Percentiles rank a stretch among this genome's conserved stretches.
Conservation (phyloP, 2,329 filamentous ascomycete species). For the Didymella segeticola region DNA sequence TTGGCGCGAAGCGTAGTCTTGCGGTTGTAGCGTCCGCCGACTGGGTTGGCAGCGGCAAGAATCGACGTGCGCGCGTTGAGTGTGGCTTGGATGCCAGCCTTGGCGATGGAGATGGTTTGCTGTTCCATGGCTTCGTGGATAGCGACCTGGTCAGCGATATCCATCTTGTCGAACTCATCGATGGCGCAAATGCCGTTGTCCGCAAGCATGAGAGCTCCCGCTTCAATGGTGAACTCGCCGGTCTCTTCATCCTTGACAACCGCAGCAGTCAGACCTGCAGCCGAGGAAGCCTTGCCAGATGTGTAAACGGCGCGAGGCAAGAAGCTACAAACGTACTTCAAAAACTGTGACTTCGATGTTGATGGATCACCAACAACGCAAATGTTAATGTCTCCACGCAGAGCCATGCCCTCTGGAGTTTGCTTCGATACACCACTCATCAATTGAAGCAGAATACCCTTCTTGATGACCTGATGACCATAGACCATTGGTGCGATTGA, state of each 20-base stretch:
- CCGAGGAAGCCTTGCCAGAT: conserved; percentile 95
- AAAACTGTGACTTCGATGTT: conserved; percentile 96
- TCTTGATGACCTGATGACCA: conserved; percentile 96
- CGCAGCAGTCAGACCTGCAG: conserved; percentile 94
- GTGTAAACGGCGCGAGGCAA: conserved; percentile 97
- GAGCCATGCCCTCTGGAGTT: conserved; percentile 91
- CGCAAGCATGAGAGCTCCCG: conserved; percentile 95
- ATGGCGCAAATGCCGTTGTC: conserved; percentile 98
- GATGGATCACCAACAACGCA: conserved; percentile 97
- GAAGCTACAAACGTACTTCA: conserved; percentile 97
- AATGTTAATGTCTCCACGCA: conserved; percentile 98
- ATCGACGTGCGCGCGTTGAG: conserved; percentile 95
- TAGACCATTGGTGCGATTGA: conserved; percentile 97
- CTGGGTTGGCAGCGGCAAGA: conserved; percentile 93
- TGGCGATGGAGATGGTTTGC: conserved; percentile 98
- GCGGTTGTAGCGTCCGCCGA: conserved; percentile 95
- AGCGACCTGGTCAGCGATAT: conserved; percentile 93
- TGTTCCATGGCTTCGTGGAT: conserved; percentile 99
- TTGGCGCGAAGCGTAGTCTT: conserved; percentile 93
- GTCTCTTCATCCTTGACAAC: conserved; percentile 99
- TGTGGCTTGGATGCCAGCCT: conserved; percentile 97
- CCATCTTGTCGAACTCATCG: conserved; percentile 99
- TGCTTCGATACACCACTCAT: conserved; percentile 95
- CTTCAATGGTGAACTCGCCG: conserved; percentile 98
- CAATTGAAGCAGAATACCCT: conserved; percentile 89